Percentiles rank a stretch among this genome's conserved stretches.
Conservation (phyloP, 495 filamentous ascomycete genomes). For the Penicillium herquei region DNA sequence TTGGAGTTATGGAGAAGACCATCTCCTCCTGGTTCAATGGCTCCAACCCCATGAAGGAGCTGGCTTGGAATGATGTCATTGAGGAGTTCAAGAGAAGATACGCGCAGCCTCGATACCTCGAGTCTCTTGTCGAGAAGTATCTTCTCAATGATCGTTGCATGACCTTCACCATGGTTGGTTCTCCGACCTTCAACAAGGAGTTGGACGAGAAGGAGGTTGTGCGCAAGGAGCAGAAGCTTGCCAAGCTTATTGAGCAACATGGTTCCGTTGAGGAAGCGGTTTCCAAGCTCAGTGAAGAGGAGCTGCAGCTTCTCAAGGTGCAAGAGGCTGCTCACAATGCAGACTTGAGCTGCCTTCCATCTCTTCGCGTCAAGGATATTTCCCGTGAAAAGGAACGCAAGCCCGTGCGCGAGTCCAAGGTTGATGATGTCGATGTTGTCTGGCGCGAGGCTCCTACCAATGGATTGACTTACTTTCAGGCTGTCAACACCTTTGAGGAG, state of each 20-base stretch:
- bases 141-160: conserved; percentile 80
- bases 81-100: conserved; percentile 72
- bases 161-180: conserved; percentile 93
- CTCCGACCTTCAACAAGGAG: conserved; percentile 65
- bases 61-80: conserved; percentile 88
- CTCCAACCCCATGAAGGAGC: conserved; percentile 81
- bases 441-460: conserved; percentile 94
- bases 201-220: conserved; percentile 74
- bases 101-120: conserved; percentile 72
- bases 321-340: conserved; percentile 79
- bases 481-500: conserved; percentile 72
- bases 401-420: conserved; percentile 62
- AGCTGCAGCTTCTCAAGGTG: conserved; percentile 75
- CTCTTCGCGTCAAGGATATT: conserved; percentile 83
- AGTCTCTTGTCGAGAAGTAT: conserved; percentile 84
- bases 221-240: conserved; percentile 68
- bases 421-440: conserved; percentile 70
- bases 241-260: conserved; percentile 62
- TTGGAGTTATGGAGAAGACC: conserved; percentile 82
- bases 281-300: conserved; percentile 65
- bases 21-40: conserved; percentile 94
- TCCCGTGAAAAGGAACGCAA: conserved; percentile 72
- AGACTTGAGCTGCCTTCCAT: conserved; percentile 84
- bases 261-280: conserved; percentile 70
- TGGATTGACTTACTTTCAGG: conserved; percentile 93